Evolutionary conservation across 192 early-diverging fungal genomes (phyloP), one percentile per base, ranked within the genome.

Genomic region (Physocladia obscura): DNA sequence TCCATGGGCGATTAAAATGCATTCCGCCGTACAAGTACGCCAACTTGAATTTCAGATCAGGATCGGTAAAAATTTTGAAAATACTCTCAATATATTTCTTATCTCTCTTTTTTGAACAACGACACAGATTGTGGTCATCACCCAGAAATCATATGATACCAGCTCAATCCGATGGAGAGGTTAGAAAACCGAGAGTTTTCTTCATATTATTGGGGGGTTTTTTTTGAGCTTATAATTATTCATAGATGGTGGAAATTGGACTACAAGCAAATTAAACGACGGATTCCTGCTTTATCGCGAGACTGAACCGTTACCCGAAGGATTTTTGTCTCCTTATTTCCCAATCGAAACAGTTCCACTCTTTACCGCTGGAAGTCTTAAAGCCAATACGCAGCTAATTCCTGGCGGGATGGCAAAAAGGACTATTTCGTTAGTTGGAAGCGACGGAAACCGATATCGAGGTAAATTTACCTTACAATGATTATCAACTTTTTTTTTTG

Each of bases 241-340:
- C n/a, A 17, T 21, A 58, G 57, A 65, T 6, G 62, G 49, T 29
- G 47, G 47, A 13, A 51, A 36, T 24, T 56, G 50, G 52, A 32
- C 30, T 35, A 6, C 19, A 0, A 35, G 29, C 19, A 21, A 52
- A 2, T 39, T 29, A 29, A 26, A 52, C 15, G 65, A 52, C 32
- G 26, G 4, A 13, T 68, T 68, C 35, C 65, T 68, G 11, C 49
- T 68, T 2, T 68, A 68, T 27, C 50, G 65, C 22, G 38, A 34
- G 26, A 36, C 5, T n/a, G n/a, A n/a, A n/a, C n/a, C n/a, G n/a
- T n/a, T n/a, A n/a, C n/a, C n/a, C n/a, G n/a, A n/a, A n/a, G n/a
- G n/a, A n/a, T n/a, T n/a, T n/a, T n/a, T n/a, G n/a, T n/a, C n/a
- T n/a, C n/a, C n/a, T 27, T 36, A 47, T 40, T 62, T 36, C 13